Base-by-base conservation (phyloP, 2,329 filamentous ascomycete genomes). In the Ceratocystis papillata region DNA sequence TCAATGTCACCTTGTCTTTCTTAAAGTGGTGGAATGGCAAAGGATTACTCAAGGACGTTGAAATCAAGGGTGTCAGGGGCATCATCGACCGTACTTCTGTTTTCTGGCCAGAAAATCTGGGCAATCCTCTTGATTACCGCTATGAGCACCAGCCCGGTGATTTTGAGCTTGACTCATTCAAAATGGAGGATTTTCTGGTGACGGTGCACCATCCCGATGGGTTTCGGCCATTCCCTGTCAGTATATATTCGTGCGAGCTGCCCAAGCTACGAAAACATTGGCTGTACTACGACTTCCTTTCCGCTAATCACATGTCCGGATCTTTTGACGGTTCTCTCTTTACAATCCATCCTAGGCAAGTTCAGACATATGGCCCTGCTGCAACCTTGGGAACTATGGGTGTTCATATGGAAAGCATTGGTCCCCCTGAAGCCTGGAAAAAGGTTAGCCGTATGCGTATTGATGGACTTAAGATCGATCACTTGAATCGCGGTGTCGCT, bases 1-100 rank as follows among this genome's bases (percentile, higher is more conserved):
- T 99, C 69, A 96, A 99, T 72, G 93, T 99, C 53, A 97, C 93
- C 0, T 76, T 99, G 30, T 99, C 94, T 0, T 97, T 99, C 71
- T 82, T 91, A n/a, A 97, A 96, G 74, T 99, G 94, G 94, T 95
- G 96, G 84, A 97, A 96, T 71, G 93, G 94, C 25, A 96, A 93
- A 75, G 94, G 94, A 0, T 81, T 95, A 5, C 79, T 99, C 7
- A 87, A 89, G 71, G 90, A 97, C 73, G 94, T 99, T 53, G 91
- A 96, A 73, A 87, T 99, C 64, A 94, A 91, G 73, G 94, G 94
- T 3, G 89, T 99, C 37, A 84, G 94, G 68, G 94, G 94, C 25
- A 90, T 97, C 4, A 82, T 99, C 57, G 94, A 99, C 75, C 84
- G 94, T 67, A 96, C 91, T 0, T 88, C 86, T 60, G 88, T 99